Evolutionary conservation across 148 eudicot genomes (phyloP).

Genomic region (Camellia japonica): DNA sequence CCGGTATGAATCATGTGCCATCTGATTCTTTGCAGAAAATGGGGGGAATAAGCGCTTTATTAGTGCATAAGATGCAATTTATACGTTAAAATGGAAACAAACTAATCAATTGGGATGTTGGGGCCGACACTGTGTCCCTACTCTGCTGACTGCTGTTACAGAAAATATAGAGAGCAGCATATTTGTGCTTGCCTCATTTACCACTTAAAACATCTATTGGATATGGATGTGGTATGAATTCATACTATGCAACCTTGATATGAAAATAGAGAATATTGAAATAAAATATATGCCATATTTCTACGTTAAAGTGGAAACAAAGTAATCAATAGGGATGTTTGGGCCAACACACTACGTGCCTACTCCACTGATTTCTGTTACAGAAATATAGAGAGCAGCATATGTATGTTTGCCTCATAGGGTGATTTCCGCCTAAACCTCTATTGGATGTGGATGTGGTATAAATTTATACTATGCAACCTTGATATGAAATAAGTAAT

Average conservation of each 20-base stretch:
- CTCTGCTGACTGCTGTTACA: not conserved
- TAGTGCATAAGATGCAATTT: not conserved
- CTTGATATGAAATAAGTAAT: not conserved
- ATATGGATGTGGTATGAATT: too few species aligned
- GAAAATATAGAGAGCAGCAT: not conserved
- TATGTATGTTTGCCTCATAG: not conserved
- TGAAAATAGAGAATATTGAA: not conserved
- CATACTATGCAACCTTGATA: too few species aligned
- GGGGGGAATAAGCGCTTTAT: not conserved
- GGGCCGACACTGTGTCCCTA: not conserved
- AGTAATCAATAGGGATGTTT: too few species aligned
- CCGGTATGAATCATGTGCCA: conserved; percentile 65
- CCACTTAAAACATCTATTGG: too few species aligned
- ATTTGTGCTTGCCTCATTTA: not conserved
- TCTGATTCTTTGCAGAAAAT: not conserved
- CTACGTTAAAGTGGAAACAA: too few species aligned
- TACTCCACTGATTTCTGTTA: not conserved
- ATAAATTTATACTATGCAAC: too few species aligned
- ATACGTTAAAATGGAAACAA: not conserved
- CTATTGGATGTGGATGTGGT: not conserved
- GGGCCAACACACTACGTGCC: too few species aligned
- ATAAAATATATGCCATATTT: too few species aligned
- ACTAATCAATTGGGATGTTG: not conserved
- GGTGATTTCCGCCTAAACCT: not conserved
- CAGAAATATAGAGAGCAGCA: not conserved